A percentile compares a stretch with the other conserved stretches of the same genome.
Conservation (phyloP, 148 eudicot species). For the Silene conica region DNA sequence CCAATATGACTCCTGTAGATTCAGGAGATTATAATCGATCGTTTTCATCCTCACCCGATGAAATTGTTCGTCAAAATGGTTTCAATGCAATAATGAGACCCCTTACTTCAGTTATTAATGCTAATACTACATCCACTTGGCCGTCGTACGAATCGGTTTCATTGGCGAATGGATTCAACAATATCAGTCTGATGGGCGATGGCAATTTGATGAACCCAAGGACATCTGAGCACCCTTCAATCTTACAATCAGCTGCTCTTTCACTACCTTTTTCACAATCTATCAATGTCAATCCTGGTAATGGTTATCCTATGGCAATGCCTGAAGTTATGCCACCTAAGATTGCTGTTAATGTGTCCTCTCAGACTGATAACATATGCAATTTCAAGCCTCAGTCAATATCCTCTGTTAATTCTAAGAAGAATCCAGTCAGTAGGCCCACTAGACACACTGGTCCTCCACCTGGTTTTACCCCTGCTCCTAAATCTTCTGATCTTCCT, state of each 20-base stretch:
- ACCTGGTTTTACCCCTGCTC: slow-evolving; percentile 68
- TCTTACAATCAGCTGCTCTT: slow-evolving; percentile 42
- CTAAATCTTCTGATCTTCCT: slow-evolving; percentile 36
- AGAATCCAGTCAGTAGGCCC: slow-evolving; percentile 83
- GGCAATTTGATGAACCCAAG: slow-evolving; percentile 39
- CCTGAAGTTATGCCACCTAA: slow-evolving; percentile 42
- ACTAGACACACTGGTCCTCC: slow-evolving; percentile 82
- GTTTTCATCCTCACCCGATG: slow-evolving; percentile 28
- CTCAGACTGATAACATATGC: slow-evolving; percentile 34
- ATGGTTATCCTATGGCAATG: slow-evolving; percentile 29
- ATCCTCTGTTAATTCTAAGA: slow-evolving; percentile 41
- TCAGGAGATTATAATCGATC: slow-evolving; percentile 25
- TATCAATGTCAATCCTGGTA: slow-evolving; percentile 29
- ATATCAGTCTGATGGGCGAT: slow-evolving; percentile 50
- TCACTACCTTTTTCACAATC: slow-evolving; percentile 51
- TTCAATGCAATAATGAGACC: slow-evolving; percentile 25
- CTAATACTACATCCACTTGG: slow-evolving; percentile 39
- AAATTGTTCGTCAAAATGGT: slow-evolving; percentile 28
- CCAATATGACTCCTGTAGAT: slow-evolving; percentile 26
- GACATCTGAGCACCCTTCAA: slow-evolving; percentile 28
- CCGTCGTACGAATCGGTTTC: slow-evolving; percentile 37
- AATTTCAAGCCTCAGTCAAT: slow-evolving; percentile 31
- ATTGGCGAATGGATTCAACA: slow-evolving; percentile 44
- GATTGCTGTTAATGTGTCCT: slow-evolving; percentile 34
- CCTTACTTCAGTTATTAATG: slow-evolving; percentile 24